These are phyloP conservation scores for Phytomonas sp. DNA, from an alignment of 208 protist genomes.

Conservation along the genomic window DNA sequence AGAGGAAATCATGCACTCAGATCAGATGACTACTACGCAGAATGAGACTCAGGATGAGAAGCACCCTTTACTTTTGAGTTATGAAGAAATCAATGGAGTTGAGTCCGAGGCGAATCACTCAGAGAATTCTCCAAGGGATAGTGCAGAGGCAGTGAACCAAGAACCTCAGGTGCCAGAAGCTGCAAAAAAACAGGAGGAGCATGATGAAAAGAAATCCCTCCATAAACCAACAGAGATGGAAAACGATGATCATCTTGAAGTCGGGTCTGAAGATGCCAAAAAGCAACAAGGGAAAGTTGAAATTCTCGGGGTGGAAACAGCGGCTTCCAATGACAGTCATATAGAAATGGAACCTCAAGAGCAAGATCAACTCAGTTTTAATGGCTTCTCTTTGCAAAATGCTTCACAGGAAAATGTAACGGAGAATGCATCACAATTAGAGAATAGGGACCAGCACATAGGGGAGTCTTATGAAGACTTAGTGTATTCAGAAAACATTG, in stretches of 20 bases:
- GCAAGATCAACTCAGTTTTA: neutral
- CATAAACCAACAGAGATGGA: neutral
- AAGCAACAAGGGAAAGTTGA: neutral
- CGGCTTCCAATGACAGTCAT: neutral
- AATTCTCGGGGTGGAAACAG: neutral
- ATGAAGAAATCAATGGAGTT: neutral
- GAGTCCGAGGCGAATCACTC: neutral
- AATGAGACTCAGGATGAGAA: neutral
- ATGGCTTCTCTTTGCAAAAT: neutral
- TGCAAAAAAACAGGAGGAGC: neutral
- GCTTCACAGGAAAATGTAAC: neutral
- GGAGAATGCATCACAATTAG: neutral
- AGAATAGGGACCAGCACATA: neutral
- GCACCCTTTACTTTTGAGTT: neutral
- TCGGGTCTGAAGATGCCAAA: neutral
- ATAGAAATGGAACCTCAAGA: neutral
- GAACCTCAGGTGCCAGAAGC: neutral
- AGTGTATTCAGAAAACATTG: neutral
- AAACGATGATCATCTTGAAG: neutral
- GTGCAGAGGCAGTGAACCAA: neutral
- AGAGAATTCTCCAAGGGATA: neutral
- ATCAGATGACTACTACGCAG: neutral
- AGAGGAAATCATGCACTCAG: neutral
- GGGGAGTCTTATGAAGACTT: neutral
- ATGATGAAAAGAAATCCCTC: neutral